Base-by-base conservation (phyloP, 805 yeast species). In the Lipomyces chichibuensis region DNA sequence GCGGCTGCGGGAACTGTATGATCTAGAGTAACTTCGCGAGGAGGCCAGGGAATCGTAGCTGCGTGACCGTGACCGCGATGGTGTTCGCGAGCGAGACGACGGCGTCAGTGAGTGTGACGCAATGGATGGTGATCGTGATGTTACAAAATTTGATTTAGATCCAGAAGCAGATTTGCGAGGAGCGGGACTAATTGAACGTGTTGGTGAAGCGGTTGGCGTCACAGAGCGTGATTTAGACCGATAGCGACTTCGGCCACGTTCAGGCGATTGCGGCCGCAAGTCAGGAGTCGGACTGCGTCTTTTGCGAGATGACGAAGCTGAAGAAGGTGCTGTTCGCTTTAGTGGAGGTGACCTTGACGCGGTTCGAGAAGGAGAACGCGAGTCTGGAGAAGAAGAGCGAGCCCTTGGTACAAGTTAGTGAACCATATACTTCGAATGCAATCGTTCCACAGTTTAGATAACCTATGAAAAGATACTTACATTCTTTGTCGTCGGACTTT, bases 1-100 rank as follows among this genome's bases (percentile, higher is more conserved):
- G 29, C 62, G 14, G 29, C 49, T 29, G 7, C 65, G 56, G 29
- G 46, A 35, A 23, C 33, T 37, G 25, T 9, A 37, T 9, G 59
- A 35, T 17, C 65, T 14, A 11, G 59, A 55, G 33, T 32, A 64
- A 32, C 68, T 61, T 39, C 68, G 46, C 33, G 56, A 53, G n/a
- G 67, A 64, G 9, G 49, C 49, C 20, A 65, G 49, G 20, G 69
- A 66, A 51, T 63, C 66, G 43, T 58, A 66, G 35, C 69, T 63
- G 17, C 65, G 51, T 3, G 64, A 61, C 3, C 63, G 64, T 20
- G 65, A 62, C n/a, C 65, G 29, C 13, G 63, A 61, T 3, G 46
- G 64, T 13, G 65, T 61, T 37, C 65, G 29, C 14, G 63, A 53
- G 17, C 35, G 49, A n/a, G 53, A 60, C 25, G 59, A 52, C n/a